phyloP scores from a whole-genome alignment of 2,329 filamentous ascomycete species.

The Onygenales sp. region DNA sequence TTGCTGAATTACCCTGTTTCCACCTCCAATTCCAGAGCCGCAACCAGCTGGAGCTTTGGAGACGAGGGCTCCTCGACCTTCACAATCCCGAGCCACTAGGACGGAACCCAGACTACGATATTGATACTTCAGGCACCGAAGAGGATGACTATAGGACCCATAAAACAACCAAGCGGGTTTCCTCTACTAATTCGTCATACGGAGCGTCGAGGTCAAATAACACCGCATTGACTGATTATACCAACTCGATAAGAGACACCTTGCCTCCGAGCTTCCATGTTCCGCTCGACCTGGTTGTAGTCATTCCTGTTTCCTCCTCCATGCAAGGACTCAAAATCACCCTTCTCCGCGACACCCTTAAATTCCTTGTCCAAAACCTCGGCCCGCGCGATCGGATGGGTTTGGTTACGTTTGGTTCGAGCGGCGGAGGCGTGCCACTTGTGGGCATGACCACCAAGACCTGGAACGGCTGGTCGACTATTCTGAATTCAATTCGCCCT shows the following conservation, averaged over 20 bases:
- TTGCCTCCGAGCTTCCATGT: conserved; percentile 60
- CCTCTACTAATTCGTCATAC: conserved; percentile 74
- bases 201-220: conserved; percentile 73
- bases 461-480: conserved; percentile 84
- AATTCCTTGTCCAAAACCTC: conserved; percentile 81
- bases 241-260: conserved; percentile 49
- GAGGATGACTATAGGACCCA: conserved; percentile 69
- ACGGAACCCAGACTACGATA: conserved; percentile 61
- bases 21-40: conserved; percentile 81
- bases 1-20: conserved; percentile 85
- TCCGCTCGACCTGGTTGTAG: conserved; percentile 88
- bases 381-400: conserved; percentile 95
- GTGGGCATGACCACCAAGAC: conserved; percentile 97
- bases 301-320: conserved; percentile 92
- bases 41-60: conserved; percentile 81
- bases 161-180: conserved; percentile 58
- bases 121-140: conserved; percentile 70
- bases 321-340: conserved; percentile 99
- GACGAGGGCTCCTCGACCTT: conserved; percentile 74
- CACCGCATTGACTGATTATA: conserved; percentile 89
- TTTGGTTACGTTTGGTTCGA: conserved; percentile 91
- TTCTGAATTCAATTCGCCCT: conserved; percentile 78
- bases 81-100: conserved; percentile 55
- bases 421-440: conserved; percentile 81
- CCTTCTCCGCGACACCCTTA: conserved; percentile 78